phyloP scores from a whole-genome alignment of 2,329 filamentous ascomycete genomes.

The Fusarium solani-melongenae region DNA sequence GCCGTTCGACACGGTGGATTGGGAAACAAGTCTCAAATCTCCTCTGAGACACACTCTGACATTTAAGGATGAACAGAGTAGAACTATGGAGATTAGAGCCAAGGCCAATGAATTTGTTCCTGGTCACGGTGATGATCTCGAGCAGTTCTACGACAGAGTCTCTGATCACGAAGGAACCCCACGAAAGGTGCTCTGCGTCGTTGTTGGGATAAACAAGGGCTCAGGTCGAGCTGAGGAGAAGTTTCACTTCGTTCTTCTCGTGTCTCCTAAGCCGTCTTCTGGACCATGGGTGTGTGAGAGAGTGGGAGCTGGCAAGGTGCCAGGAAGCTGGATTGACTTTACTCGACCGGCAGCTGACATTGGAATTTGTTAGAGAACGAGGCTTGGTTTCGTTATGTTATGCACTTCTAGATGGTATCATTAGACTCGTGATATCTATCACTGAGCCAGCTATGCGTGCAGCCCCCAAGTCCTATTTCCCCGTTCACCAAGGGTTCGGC shows the following conservation, averaged over 20 bases:
- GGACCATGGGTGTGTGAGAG: background rate
- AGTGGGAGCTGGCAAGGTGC: background rate
- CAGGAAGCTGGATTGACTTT: conserved; percentile 1
- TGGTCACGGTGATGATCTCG: background rate
- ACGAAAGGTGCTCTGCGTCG: background rate
- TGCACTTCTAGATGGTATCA: background rate
- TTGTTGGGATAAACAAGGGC: conserved; percentile 2
- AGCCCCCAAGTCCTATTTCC: background rate
- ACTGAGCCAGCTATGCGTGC: background rate
- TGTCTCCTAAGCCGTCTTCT: background rate
- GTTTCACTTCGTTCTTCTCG: conserved; percentile 1
- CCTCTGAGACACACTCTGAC: background rate
- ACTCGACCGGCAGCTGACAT: background rate
- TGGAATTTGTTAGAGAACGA: background rate
- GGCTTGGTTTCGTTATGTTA: background rate
- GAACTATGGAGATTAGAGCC: background rate
- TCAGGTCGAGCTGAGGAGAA: background rate
- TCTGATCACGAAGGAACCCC: background rate
- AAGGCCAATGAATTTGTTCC: background rate
- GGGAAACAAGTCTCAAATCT: background rate
- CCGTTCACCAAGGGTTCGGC: background rate
- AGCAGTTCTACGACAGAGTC: background rate
- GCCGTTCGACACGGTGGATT: conserved; percentile 1
- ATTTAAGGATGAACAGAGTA: background rate
- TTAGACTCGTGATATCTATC: background rate